A percentile compares a stretch with the other conserved stretches of the same genome.
These are phyloP conservation scores for Lagerstroemia speciosa DNA, from an alignment of 345 rosid genomes.

Conservation along the genomic window DNA sequence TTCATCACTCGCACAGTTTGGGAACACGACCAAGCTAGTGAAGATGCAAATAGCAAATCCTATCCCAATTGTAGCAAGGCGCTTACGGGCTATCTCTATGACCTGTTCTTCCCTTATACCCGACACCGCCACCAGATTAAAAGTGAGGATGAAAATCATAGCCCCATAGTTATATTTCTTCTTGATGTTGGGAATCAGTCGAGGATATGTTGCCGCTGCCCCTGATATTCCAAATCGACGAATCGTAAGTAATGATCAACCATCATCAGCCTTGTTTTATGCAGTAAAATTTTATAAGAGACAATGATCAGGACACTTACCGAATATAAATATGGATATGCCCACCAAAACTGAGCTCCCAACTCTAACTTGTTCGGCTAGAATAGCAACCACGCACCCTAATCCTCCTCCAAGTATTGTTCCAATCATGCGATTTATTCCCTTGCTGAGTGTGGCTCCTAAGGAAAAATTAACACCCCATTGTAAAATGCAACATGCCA, in stretches of 20 bases:
- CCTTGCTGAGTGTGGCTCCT: constrained; percentile 78
- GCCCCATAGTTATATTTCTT: constrained; percentile 58
- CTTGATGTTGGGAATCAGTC: constrained; percentile 53
- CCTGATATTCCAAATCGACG: constrained; percentile 19
- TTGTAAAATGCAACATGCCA: not conserved
- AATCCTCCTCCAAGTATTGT: constrained; percentile 55
- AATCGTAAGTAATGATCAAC: not conserved
- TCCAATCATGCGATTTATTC: constrained; percentile 56
- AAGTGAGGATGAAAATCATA: constrained; percentile 75
- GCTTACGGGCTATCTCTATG: constrained; percentile 46
- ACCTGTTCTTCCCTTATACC: constrained; percentile 49
- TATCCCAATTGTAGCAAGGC: constrained; percentile 53
- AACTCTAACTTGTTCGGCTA: constrained; percentile 31
- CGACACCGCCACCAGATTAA: constrained; percentile 61
- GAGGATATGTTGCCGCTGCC: constrained; percentile 55
- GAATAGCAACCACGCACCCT: constrained; percentile 43
- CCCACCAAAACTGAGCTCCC: constrained; percentile 37
- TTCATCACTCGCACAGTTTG: constrained; percentile 86
- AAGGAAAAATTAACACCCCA: not conserved
- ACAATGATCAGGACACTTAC: too few species aligned
- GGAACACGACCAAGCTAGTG: constrained; percentile 49
- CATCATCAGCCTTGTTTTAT: not conserved
- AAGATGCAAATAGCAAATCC: constrained; percentile 60
- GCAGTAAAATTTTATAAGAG: not conserved
- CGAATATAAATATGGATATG: constrained; percentile 34